Evolutionary conservation across 495 filamentous ascomycete species (phyloP).

Genomic region (Tuber brumale): DNA sequence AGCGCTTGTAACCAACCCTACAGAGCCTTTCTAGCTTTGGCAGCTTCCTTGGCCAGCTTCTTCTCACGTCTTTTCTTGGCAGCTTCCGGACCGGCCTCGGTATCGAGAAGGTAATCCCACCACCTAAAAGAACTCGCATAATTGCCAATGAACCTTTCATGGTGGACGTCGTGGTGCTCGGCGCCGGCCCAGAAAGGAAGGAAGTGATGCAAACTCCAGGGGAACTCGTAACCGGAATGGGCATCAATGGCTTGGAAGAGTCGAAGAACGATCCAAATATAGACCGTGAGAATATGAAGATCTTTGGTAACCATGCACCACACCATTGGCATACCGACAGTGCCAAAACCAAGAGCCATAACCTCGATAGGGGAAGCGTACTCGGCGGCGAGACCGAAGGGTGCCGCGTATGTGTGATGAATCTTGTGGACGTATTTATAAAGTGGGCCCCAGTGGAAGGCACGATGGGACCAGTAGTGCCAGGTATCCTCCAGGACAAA

Average conservation of each 20-base stretch:
- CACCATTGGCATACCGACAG: constrained; percentile 72
- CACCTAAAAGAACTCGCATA: constrained; percentile 96
- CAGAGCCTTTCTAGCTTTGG: constrained; percentile 39
- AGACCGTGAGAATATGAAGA: constrained; percentile 94
- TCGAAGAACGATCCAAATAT: constrained; percentile 87
- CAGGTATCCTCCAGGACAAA: constrained; percentile 95
- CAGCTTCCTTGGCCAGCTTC: constrained; percentile 57
- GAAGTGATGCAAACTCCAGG: constrained; percentile 91
- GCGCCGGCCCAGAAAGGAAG: constrained; percentile 98
- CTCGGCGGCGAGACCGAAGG: constrained; percentile 92
- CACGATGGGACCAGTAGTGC: constrained; percentile 97
- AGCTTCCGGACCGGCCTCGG: constrained; percentile 83
- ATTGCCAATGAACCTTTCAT: constrained; percentile 96
- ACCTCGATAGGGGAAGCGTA: constrained; percentile 97
- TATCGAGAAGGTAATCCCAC: constrained; percentile 95
- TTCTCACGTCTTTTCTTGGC: constrained; percentile 74
- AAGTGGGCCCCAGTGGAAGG: constrained; percentile 88
- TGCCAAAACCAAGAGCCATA: constrained; percentile 92
- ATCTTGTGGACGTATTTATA: constrained; percentile 97
- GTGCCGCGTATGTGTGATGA: constrained; percentile 95
- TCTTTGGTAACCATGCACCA: constrained; percentile 79
- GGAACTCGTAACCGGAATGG: constrained; percentile 95
- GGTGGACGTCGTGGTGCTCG: constrained; percentile 91
- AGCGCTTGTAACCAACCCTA: constrained; percentile 15
- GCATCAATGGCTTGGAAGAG: constrained; percentile 97